A percentile compares a stretch with the other conserved stretches of the same genome.
Conservation (phyloP, 192 early-diverging fungal genomes). For the Bifiguratus adelaidae region DNA sequence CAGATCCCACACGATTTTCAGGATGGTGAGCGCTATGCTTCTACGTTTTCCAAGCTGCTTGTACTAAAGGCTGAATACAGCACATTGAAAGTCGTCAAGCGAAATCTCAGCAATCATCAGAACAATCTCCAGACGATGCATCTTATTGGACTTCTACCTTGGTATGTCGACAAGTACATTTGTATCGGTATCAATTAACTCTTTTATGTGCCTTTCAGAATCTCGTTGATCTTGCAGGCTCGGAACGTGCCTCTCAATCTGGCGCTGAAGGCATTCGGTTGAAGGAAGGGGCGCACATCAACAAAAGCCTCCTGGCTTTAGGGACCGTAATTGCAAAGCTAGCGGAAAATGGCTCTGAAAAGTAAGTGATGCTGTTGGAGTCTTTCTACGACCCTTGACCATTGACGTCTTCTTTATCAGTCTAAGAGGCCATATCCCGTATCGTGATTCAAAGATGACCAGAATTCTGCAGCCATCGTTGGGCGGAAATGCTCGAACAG, state of each 20-base stretch:
- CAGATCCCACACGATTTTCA: conserved; percentile 94
- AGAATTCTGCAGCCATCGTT: conserved; percentile 88
- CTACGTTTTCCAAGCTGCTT: not conserved
- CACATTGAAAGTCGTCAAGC: too few species aligned
- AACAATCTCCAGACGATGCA: too few species aligned
- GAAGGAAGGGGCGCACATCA: conserved; percentile 94
- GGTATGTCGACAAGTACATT: too few species aligned
- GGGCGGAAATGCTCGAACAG: conserved; percentile 79
- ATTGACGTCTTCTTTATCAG: not conserved
- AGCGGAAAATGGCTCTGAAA: conserved; percentile 52
- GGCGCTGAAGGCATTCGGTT: conserved; percentile 73
- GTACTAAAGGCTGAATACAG: too few species aligned
- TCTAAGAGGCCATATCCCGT: conserved; percentile 75
- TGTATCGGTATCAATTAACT: too few species aligned
- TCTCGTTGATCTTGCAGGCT: conserved; percentile 93
- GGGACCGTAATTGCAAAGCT: conserved; percentile 88
- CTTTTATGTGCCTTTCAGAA: too few species aligned
- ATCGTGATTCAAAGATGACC: conserved; percentile 94
- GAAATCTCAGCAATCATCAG: too few species aligned
- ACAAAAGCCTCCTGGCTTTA: conserved; percentile 78
- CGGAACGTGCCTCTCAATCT: conserved; percentile 83
- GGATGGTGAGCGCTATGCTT: conserved; percentile 62
- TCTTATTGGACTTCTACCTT: too few species aligned
- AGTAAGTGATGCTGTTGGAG: conserved; percentile 10
- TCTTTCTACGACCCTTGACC: too few species aligned